phyloP scores from a whole-genome alignment of 2,329 filamentous ascomycete genomes.

The Elsinoe ampelina region DNA sequence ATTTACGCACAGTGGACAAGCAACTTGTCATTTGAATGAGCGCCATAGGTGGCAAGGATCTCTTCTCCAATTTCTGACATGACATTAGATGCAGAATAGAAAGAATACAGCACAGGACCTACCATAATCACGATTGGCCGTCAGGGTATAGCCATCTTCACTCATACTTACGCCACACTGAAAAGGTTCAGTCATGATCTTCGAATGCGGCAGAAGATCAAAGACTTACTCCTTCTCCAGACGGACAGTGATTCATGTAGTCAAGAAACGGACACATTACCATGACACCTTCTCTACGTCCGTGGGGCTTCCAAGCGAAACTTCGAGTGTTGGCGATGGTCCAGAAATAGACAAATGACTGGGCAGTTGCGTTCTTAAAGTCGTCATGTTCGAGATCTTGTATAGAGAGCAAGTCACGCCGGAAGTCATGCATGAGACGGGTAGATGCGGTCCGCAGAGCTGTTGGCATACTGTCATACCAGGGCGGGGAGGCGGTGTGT shows the following conservation, averaged over 20 bases:
- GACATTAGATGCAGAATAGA: background rate
- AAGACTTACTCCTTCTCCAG: conserved; percentile 28
- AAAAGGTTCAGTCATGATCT: conserved; percentile 3
- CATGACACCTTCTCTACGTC: conserved; percentile 49
- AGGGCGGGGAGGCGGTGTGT: background rate
- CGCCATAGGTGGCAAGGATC: conserved; percentile 60
- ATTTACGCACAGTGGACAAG: conserved; percentile 49
- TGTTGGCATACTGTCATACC: conserved; percentile 38
- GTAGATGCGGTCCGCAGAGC: conserved; percentile 26
- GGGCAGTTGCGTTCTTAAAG: conserved; percentile 23
- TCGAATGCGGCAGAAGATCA: background rate
- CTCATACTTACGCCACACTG: conserved; percentile 47
- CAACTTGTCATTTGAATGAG: conserved; percentile 63
- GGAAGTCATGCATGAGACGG: conserved; percentile 24
- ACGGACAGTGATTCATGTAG: conserved; percentile 52
- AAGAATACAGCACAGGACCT: conserved; percentile 17
- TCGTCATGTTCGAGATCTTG: conserved; percentile 26
- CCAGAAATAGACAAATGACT: conserved; percentile 48
- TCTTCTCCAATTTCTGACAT: conserved; percentile 47
- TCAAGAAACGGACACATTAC: conserved; percentile 64
- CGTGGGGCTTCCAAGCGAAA: conserved; percentile 47
- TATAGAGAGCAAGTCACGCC: conserved; percentile 20
- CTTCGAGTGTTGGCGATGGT: conserved; percentile 51
- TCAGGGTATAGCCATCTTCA: conserved; percentile 45
- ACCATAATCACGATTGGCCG: conserved; percentile 43